These are phyloP conservation scores for Irpex rosettiformis DNA, from an alignment of 1,284 basidiomycete genomes.

Conservation along the genomic window DNA sequence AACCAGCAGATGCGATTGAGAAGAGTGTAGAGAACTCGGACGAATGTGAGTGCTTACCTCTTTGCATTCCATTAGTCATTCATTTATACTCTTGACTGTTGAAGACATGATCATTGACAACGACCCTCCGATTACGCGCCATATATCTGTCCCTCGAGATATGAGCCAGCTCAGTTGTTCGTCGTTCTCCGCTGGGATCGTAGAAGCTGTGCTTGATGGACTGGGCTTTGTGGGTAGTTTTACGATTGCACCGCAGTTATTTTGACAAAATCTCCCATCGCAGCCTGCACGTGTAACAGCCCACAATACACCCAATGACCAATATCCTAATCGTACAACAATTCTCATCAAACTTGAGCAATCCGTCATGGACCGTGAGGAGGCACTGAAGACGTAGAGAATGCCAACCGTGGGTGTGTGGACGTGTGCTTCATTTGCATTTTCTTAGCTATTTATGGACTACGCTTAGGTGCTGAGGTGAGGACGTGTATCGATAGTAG, in stretches of 20 bases:
- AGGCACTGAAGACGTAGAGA: slow-evolving; percentile 54
- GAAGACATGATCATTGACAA: slow-evolving; percentile 99
- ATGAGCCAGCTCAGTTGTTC: slow-evolving; percentile 94
- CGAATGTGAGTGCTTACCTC: slow-evolving; percentile 66
- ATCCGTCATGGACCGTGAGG: slow-evolving; percentile 86
- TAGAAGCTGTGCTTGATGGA: slow-evolving; percentile 96
- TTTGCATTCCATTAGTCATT: slow-evolving; percentile 1
- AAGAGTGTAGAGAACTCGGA: slow-evolving; percentile 94
- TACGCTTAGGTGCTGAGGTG: too few species aligned
- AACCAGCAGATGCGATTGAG: slow-evolving; percentile 91
- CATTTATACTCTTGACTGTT: slow-evolving; percentile 1
- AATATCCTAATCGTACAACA: slow-evolving; percentile 82
- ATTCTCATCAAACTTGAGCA: slow-evolving; percentile 94
- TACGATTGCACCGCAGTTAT: slow-evolving; percentile 3
- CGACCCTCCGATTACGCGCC: slow-evolving; percentile 85
- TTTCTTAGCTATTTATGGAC: not conserved
- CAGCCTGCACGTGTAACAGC: slow-evolving; percentile 97
- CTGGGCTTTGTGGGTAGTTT: slow-evolving; percentile 81
- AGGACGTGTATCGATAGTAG: too few species aligned
- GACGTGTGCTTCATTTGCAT: not conserved
- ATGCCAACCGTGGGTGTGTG: not conserved
- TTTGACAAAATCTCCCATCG: slow-evolving; percentile 3
- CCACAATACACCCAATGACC: slow-evolving; percentile 84
- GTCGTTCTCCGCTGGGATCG: slow-evolving; percentile 94
- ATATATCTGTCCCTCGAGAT: slow-evolving; percentile 92